Conservation (phyloP, 768 basidiomycete genomes). For the Auricularia sp. region DNA sequence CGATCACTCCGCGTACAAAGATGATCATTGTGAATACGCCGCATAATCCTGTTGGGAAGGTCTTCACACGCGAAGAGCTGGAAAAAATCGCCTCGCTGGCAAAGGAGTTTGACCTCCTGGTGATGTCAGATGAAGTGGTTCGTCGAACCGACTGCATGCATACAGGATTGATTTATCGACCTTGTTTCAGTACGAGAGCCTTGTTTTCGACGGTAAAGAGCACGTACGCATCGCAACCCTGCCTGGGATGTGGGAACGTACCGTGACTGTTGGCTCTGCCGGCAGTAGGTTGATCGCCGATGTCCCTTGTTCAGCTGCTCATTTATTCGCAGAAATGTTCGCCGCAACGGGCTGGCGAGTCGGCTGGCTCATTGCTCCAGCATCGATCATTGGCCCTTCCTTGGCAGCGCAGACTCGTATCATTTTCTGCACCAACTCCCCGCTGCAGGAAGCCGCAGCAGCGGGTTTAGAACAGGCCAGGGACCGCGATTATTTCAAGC, state of each 20-base stretch:
- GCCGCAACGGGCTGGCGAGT: constrained; percentile 96
- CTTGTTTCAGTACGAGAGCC: constrained; percentile 72
- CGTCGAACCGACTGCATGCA: constrained; percentile 19
- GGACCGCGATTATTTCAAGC: constrained; percentile 65
- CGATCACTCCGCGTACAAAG: constrained; percentile 84
- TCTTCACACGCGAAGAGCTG: constrained; percentile 77
- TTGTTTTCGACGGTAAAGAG: constrained; percentile 79
- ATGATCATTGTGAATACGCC: constrained; percentile 95
- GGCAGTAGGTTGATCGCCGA: constrained; percentile 52
- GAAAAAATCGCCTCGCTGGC: constrained; percentile 78
- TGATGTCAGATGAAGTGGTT: constrained; percentile 96
- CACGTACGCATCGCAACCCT: constrained; percentile 88
- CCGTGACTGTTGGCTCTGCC: constrained; percentile 90
- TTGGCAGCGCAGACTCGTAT: constrained; percentile 88
- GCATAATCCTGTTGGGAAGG: constrained; percentile 97
- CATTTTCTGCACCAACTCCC: constrained; percentile 91
- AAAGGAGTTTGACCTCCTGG: constrained; percentile 82
- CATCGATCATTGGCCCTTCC: constrained; percentile 72
- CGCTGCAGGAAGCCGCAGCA: constrained; percentile 89
- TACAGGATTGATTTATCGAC: background rate
- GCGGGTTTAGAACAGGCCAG: constrained; percentile 75
- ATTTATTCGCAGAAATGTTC: constrained; percentile 61
- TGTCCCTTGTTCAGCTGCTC: background rate
- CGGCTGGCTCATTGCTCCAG: constrained; percentile 89
- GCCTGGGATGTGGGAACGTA: constrained; percentile 99